Conservation (phyloP, 306 rosid species). For the Rosa multiflora region DNA sequence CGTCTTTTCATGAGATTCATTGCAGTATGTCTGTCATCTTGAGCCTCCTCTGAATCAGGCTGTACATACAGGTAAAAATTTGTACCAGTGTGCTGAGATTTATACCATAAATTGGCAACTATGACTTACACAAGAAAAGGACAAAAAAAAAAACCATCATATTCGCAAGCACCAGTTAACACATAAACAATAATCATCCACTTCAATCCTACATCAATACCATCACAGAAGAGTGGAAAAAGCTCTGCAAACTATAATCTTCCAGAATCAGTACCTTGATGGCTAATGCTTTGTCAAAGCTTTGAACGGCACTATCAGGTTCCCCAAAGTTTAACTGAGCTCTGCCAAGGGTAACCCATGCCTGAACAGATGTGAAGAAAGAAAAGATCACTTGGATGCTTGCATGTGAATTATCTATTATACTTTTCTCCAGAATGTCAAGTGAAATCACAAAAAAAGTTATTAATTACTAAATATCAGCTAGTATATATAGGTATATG, state of each 20-base stretch:
- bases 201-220: background rate
- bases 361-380: slow-evolving; percentile 42
- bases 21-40: slow-evolving; percentile 57
- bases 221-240: slow-evolving; percentile 18
- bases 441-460: background rate
- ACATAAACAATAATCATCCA: background rate
- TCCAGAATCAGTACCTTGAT: slow-evolving; percentile 57
- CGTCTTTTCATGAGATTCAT: slow-evolving; percentile 64
- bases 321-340: slow-evolving; percentile 91
- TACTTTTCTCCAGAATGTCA: background rate
- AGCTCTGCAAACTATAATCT: background rate
- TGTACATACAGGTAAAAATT: slow-evolving; percentile 26
- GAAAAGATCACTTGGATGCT: background rate
- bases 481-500: background rate
- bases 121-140: background rate
- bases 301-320: slow-evolving; percentile 78
- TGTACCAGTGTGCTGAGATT: background rate
- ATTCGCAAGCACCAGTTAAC: background rate
- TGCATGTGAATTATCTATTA: slow-evolving; percentile 8
- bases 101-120: background rate
- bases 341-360: slow-evolving; percentile 93
- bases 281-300: slow-evolving; percentile 80
- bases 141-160: no score
- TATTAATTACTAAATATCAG: background rate
- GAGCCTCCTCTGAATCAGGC: slow-evolving; percentile 54